Evolutionary conservation across 768 basidiomycete species (phyloP).

Genomic region (Lactarius hengduanensis): DNA sequence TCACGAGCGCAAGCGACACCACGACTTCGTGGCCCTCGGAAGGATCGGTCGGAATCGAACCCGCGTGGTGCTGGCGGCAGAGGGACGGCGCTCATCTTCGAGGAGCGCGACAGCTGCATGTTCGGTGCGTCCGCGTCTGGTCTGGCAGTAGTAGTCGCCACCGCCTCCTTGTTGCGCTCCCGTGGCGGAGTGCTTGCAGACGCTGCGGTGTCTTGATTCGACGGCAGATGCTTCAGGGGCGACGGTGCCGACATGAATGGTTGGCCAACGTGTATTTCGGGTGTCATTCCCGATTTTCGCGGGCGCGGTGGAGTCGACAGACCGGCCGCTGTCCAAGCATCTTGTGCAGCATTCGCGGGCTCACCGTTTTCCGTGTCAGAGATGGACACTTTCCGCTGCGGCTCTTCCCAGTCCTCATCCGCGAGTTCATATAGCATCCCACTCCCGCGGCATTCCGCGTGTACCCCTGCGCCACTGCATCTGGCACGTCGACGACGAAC

Average conservation of each 20-base stretch:
- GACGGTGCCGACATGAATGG: slow-evolving; percentile 36
- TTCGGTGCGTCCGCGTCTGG: slow-evolving; percentile 29
- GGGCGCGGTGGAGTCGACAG: slow-evolving; percentile 14
- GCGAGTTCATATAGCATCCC: slow-evolving; percentile 79
- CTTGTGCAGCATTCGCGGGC: slow-evolving; percentile 25
- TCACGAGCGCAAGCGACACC: slow-evolving; percentile 65
- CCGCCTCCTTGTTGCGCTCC: not conserved
- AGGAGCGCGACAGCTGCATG: slow-evolving; percentile 40
- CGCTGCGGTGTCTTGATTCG: slow-evolving; percentile 35
- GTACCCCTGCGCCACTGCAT: slow-evolving; percentile 40
- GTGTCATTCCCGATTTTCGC: slow-evolving; percentile 12
- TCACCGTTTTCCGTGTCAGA: slow-evolving; percentile 36
- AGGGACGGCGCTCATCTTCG: slow-evolving; percentile 37
- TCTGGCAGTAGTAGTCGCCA: slow-evolving; percentile 29
- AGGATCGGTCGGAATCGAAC: slow-evolving; percentile 71
- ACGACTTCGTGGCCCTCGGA: slow-evolving; percentile 58
- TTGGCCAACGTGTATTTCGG: slow-evolving; percentile 26
- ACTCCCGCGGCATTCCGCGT: slow-evolving; percentile 61
- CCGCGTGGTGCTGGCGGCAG: slow-evolving; percentile 67
- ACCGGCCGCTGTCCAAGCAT: slow-evolving; percentile 18
- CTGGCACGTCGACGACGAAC: slow-evolving; percentile 56
- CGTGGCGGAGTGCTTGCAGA: slow-evolving; percentile 24
- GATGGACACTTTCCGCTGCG: slow-evolving; percentile 12
- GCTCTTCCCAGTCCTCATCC: slow-evolving; percentile 65
- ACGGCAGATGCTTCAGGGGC: slow-evolving; percentile 36